Evolutionary conservation across 352 stramenopile species (phyloP), one percentile per base, ranked within the genome.

Genomic region (Aphanomyces cochlioides): DNA sequence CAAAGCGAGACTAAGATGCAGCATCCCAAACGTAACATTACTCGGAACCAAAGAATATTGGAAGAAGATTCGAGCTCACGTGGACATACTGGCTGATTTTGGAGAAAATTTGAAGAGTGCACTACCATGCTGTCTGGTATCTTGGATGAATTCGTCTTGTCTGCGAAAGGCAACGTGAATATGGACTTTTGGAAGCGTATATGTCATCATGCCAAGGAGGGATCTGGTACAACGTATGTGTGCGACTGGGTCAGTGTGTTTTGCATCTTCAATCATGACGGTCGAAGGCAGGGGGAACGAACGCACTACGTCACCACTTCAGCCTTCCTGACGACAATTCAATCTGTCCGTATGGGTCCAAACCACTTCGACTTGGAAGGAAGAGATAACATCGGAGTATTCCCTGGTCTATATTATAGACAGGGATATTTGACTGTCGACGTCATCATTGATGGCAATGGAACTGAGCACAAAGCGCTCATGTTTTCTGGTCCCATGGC

Each of bases 361-460:
- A 15, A 15, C 43, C 8, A 48, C 15, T 15, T 48, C 43, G 43
- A 48, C 8, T 15, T 15, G 43, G 15, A 15, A 8, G 15, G 43
- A 48, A 15, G 8, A 8, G 13, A 38, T 45, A 13, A 40, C 34
- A 17, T 15, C 43, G 8, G 37, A 66, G 37, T 8, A 50, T 50
- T 40, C 37, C 13, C 37, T 69, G 36, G 36, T 69, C 7, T n/a
- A 69, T 5, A 60, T 37, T 13, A 7, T 59, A 13, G n/a, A 69
- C 4, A 28, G 56, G 50, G 61, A 7, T 69, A 69, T 38, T 13
- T 69, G 15, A 63, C 50, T 8, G 61, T 69, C 41, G 36, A 69
- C 34, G 50, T 69, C 17, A 69, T 15, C 47, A 69, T 69, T 45
- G 34, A 69, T 19, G 61, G 58, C 61, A 69, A 69, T 19, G 61